Conservation (phyloP, 371 early-diverging fungal species). For the Rhizopus delemar region DNA sequence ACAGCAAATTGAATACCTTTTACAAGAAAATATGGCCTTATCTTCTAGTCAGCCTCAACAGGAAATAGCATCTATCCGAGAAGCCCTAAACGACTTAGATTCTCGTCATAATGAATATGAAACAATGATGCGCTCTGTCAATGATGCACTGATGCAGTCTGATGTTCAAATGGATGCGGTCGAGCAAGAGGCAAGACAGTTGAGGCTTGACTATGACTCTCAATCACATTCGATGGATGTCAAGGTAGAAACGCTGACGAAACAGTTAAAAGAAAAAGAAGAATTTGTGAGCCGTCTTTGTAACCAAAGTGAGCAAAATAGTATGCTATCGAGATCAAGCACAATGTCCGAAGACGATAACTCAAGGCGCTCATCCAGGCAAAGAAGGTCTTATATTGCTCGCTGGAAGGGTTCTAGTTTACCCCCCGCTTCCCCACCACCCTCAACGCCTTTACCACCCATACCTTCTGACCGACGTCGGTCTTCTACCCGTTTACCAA, state of each 20-base stretch:
- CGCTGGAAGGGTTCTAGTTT: conserved; percentile 22
- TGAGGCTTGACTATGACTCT: conserved; percentile 14
- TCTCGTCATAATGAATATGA: not conserved
- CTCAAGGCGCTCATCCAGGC: not conserved
- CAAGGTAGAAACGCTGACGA: conserved; percentile 14
- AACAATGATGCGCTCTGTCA: not conserved
- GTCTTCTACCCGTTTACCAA: conserved; percentile 2
- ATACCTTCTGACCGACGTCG: conserved; percentile 14
- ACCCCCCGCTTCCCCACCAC: conserved; percentile 33
- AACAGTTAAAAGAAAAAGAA: conserved; percentile 1
- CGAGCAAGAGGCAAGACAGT: conserved; percentile 5
- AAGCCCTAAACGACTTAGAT: not conserved
- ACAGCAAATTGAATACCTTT: conserved; percentile 12
- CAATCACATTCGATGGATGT: conserved; percentile 14
- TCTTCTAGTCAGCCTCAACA: not conserved
- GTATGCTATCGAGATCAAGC: not conserved
- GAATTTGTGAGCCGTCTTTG: not conserved
- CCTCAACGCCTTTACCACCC: conserved; percentile 28
- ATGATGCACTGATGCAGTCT: not conserved
- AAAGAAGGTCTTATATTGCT: conserved; percentile 13
- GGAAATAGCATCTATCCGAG: conserved; percentile 2
- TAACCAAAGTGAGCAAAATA: not conserved
- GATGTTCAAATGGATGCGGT: conserved; percentile 11
- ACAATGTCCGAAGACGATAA: not conserved
- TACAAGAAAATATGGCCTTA: not conserved